Conservation (phyloP, 305 asterid species). For the Fraxinus latifolia region DNA sequence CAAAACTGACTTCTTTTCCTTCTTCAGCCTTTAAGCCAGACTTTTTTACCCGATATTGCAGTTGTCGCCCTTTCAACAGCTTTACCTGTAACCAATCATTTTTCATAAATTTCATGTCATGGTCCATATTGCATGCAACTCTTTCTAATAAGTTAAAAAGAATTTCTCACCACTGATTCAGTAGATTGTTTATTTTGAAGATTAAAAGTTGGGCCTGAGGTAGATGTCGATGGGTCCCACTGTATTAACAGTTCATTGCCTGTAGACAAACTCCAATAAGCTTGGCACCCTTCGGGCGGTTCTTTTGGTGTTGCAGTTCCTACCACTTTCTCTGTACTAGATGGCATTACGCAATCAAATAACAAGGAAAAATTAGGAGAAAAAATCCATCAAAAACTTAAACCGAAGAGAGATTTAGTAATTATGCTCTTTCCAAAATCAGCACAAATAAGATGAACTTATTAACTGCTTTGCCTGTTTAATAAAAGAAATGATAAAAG, state of each 20-base stretch:
- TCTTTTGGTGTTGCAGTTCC: slow-evolving; percentile 84
- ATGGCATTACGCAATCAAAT: slow-evolving; percentile 34
- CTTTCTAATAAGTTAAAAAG: background rate
- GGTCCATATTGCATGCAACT: background rate
- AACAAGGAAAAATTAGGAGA: slow-evolving; percentile 22
- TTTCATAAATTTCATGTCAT: background rate
- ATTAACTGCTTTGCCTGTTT: background rate
- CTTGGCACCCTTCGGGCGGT: slow-evolving; percentile 67
- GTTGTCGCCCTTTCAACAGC: slow-evolving; percentile 65
- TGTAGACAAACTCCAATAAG: slow-evolving; percentile 74
- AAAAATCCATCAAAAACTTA: slow-evolving; percentile 3
- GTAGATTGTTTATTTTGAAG: slow-evolving; percentile 34
- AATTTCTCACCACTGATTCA: slow-evolving; percentile 44
- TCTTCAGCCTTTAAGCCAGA: slow-evolving; percentile 14
- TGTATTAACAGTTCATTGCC: slow-evolving; percentile 53
- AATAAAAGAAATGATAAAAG: background rate
- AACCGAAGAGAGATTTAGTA: slow-evolving; percentile 1
- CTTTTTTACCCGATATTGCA: slow-evolving; percentile 58
- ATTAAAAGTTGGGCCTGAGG: slow-evolving; percentile 42
- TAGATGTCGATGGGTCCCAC: slow-evolving; percentile 41
- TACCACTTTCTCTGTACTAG: slow-evolving; percentile 85
- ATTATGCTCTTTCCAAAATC: background rate
- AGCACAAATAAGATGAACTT: background rate
- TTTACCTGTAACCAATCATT: slow-evolving; percentile 40
- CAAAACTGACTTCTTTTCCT: slow-evolving; percentile 12